Evolutionary conservation across 2,329 filamentous ascomycete species (phyloP), one percentile per base, ranked within the genome.

Genomic region (Penicillium occitanis): DNA sequence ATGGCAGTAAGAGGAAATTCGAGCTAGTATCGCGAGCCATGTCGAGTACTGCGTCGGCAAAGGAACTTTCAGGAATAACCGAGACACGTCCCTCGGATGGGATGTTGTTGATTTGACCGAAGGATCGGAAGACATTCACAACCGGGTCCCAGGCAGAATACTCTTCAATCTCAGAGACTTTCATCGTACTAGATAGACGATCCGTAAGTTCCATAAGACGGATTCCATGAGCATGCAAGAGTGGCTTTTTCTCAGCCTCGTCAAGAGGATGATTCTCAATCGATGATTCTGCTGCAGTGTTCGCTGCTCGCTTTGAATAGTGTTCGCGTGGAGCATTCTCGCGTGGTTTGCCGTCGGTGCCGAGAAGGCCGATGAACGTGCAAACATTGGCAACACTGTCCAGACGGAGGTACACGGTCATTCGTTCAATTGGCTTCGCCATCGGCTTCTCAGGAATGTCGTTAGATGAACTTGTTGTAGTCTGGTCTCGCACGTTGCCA

Each of bases 151-250:
- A 85, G 6, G 86, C 83, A 30, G 86, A 86, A 68, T 88, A 86
- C 59, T 95, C 91, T 46, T 93, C 90, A 2, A 90, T 84, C 73
- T 96, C 92, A 0, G 92, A 90, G 11, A 96, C 92, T 71, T 92
- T 90, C 94, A 98, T 98, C 71, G 97, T 94, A 19, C 93, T 93
- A 0, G 94, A 97, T 50, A 92, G 91, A 84, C 94, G 92, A 72
- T 97, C 93, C 0, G 92, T 96, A 13, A 98, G 86, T 74, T 96
- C 91, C 59, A 96, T 80, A 17, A 98, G 85, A 14, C 93, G 90
- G n/a, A 97, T 80, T 37, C 93, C 94, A 72, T 96, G 92, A 0
- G 93, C 90, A 73, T 91, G 86, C 0, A 94, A 83, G 0, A 87
- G 85, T 8, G 68, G 44, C 61, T 68, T 63, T 64, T 73, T 68